Evolutionary conservation across 441 rosid genomes (phyloP).

Genomic region (Corymbia citriodora): DNA sequence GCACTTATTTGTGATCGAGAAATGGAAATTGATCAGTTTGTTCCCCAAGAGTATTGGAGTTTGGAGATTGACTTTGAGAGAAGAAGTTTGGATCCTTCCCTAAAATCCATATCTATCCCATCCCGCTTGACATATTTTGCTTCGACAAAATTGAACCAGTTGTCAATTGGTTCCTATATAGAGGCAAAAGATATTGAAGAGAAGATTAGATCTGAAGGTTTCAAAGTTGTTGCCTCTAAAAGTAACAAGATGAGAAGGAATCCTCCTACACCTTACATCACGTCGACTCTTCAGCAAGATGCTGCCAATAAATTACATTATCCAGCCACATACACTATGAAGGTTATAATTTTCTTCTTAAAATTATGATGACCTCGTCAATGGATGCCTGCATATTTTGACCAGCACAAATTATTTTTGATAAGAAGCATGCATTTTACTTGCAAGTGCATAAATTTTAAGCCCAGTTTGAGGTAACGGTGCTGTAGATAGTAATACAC

Average conservation of each 20-base stretch:
- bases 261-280: slow-evolving; percentile 94
- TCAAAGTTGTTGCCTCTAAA: slow-evolving; percentile 57
- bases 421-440: background rate
- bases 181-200: slow-evolving; percentile 55
- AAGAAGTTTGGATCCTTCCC: slow-evolving; percentile 19
- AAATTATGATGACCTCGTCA: background rate
- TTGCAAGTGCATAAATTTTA: background rate
- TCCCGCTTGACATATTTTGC: slow-evolving; percentile 66
- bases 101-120: slow-evolving; percentile 24
- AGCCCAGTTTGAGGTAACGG: background rate
- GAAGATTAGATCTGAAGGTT: slow-evolving; percentile 39
- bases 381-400: background rate
- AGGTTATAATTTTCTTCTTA: slow-evolving; percentile 32
- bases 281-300: slow-evolving; percentile 99
- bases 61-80: slow-evolving; percentile 42
- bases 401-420: background rate
- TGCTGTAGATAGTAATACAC: background rate
- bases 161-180: slow-evolving; percentile 55
- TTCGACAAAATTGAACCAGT: slow-evolving; percentile 69
- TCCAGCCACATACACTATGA: slow-evolving; percentile 72
- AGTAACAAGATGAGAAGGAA: slow-evolving; percentile 53
- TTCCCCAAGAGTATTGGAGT: slow-evolving; percentile 84
- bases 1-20: slow-evolving; percentile 92
- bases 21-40: slow-evolving; percentile 85
- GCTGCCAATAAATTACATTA: slow-evolving; percentile 92